A percentile compares a stretch with the other conserved stretches of the same genome.
phyloP scores from a whole-genome alignment of 176 grass and related monocot genomes.

The Pharus latifolius region DNA sequence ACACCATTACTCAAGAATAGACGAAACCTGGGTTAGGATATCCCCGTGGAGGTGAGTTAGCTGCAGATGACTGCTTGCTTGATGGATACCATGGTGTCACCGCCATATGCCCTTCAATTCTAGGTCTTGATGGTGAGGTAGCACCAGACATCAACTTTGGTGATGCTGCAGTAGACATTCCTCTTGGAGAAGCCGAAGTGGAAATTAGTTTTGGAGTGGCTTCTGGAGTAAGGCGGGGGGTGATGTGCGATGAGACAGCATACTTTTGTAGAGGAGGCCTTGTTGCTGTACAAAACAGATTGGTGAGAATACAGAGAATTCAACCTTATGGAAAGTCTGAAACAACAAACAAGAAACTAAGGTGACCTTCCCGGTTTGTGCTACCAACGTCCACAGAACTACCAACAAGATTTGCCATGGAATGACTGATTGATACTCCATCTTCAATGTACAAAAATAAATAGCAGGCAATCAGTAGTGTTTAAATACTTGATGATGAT shows the following conservation, averaged over 20 bases:
- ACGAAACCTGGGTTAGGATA: conserved; percentile 57
- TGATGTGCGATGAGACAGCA: conserved; percentile 32
- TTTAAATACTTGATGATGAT: neutral
- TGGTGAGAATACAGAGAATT: neutral
- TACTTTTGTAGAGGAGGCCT: conserved; percentile 33
- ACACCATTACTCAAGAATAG: neutral
- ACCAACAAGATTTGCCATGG: conserved; percentile 20
- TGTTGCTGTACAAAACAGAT: conserved; percentile 37
- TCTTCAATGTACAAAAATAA: conserved; percentile 32
- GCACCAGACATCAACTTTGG: conserved; percentile 72
- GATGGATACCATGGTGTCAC: conserved; percentile 95
- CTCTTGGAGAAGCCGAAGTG: conserved; percentile 54
- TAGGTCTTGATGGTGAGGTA: conserved; percentile 59
- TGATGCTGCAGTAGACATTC: conserved; percentile 42
- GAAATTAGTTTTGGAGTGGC: conserved; percentile 53
- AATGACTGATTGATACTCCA: conserved; percentile 15
- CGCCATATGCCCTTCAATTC: conserved; percentile 42
- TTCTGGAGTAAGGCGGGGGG: conserved; percentile 36
- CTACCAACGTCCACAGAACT: conserved; percentile 28
- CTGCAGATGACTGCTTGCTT: conserved; percentile 79
- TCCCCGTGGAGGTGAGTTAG: conserved; percentile 58
- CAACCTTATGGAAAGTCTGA: neutral
- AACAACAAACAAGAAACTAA: neutral
- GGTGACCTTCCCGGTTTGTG: conserved; percentile 35
- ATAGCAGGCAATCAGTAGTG: neutral